phyloP scores from a whole-genome alignment of 2,329 filamentous ascomycete species.

The Xylariaceae sp. region DNA sequence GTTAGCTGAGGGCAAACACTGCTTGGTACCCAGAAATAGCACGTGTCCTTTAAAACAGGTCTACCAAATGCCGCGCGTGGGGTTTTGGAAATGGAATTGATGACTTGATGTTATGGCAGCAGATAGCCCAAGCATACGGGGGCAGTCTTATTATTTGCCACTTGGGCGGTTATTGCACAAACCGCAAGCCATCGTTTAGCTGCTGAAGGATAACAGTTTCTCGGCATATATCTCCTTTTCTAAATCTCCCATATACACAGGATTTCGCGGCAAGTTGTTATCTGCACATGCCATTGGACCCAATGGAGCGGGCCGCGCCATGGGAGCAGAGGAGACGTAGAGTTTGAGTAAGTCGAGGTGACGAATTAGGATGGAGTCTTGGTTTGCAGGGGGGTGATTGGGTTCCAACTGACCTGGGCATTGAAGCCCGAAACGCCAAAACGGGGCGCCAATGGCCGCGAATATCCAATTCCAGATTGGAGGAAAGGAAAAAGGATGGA shows the following conservation, averaged over 20 bases:
- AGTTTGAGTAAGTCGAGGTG: slow-evolving; percentile 20
- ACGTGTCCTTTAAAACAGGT: slow-evolving; percentile 19
- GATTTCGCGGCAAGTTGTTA: slow-evolving; percentile 7
- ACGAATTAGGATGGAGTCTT: slow-evolving; percentile 20
- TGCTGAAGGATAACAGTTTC: slow-evolving; percentile 1
- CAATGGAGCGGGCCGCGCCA: slow-evolving; percentile 28
- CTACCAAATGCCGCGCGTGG: slow-evolving; percentile 25
- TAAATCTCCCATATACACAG: background rate
- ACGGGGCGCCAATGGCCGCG: slow-evolving; percentile 18
- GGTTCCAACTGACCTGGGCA: slow-evolving; percentile 27
- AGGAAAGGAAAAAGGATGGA: slow-evolving; percentile 8
- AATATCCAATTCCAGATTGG: slow-evolving; percentile 11
- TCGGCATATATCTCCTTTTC: slow-evolving; percentile 2
- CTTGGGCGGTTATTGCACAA: slow-evolving; percentile 23
- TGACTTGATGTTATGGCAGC: slow-evolving; percentile 22
- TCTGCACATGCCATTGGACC: slow-evolving; percentile 19
- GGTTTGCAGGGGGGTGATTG: slow-evolving; percentile 18
- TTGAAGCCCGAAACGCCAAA: slow-evolving; percentile 28
- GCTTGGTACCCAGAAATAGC: slow-evolving; percentile 2
- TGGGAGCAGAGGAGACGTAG: slow-evolving; percentile 7
- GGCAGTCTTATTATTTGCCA: slow-evolving; percentile 21
- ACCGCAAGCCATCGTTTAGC: slow-evolving; percentile 6
- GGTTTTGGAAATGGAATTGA: slow-evolving; percentile 13
- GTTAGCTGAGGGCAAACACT: background rate
- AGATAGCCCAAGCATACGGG: slow-evolving; percentile 27